Evolutionary conservation across 352 stramenopile species (phyloP).

Genomic region (Phytopythium delawarense): DNA sequence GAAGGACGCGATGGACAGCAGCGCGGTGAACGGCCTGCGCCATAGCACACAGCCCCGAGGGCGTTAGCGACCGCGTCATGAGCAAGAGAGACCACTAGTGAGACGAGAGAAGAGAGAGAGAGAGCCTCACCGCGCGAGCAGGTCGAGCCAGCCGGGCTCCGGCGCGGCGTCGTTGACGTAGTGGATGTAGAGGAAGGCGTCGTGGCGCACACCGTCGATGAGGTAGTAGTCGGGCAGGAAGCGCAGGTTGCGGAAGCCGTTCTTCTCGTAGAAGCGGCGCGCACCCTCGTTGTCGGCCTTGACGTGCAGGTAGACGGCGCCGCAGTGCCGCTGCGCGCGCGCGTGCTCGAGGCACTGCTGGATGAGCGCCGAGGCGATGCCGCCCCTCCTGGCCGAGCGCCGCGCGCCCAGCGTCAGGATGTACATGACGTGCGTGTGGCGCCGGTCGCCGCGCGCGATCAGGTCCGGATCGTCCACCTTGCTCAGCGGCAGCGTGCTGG

Average conservation of each 20-base stretch:
- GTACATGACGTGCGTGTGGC: conserved; percentile 92
- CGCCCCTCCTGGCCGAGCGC: conserved; percentile 77
- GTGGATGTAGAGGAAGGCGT: conserved; percentile 82
- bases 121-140: conserved; percentile 42
- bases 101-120: background rate
- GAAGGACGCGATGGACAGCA: conserved; percentile 67
- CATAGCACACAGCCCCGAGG: background rate
- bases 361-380: conserved; percentile 90
- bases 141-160: conserved; percentile 61
- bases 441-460: conserved; percentile 47
- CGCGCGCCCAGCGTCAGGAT: conserved; percentile 94
- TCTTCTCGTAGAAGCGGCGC: conserved; percentile 95
- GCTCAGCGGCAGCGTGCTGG: conserved; percentile 79
- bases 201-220: conserved; percentile 76
- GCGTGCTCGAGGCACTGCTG: conserved; percentile 87
- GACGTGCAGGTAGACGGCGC: conserved; percentile 95
- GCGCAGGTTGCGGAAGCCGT: conserved; percentile 92
- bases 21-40: conserved; percentile 38
- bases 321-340: conserved; percentile 66
- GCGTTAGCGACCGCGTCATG: background rate
- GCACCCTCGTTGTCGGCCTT: conserved; percentile 94
- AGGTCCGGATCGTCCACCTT: conserved; percentile 61
- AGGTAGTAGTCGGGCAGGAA: conserved; percentile 91
- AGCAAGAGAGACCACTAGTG: too few species aligned
- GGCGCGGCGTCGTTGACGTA: conserved; percentile 76